phyloP scores from a whole-genome alignment of 73 alveolate species.

The Paramecium primaurelia region DNA sequence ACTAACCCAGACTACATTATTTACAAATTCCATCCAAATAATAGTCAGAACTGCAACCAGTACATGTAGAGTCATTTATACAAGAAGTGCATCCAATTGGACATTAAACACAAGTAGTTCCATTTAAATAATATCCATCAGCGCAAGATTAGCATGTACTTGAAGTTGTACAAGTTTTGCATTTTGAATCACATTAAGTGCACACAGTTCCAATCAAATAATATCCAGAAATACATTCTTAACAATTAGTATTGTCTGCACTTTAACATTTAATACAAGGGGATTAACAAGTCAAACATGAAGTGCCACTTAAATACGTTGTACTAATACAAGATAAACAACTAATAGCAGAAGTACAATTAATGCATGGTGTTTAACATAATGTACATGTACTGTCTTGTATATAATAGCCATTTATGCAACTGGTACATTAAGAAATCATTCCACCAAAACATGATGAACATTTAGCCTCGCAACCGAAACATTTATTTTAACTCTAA shows the following conservation, averaged over 20 bases:
- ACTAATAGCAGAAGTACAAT: background rate
- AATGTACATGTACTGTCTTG: background rate
- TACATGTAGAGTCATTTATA: background rate
- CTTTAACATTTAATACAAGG: constrained; percentile 41
- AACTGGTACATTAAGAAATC: background rate
- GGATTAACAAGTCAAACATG: constrained; percentile 22
- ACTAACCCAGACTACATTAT: background rate
- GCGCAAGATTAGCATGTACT: background rate
- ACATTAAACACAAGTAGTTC: background rate
- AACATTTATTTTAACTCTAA: background rate
- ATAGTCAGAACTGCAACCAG: background rate
- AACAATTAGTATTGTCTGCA: background rate
- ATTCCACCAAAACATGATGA: background rate
- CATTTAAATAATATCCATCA: constrained; percentile 12
- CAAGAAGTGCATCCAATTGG: constrained; percentile 44
- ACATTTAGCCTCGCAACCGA: background rate
- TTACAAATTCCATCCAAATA: background rate
- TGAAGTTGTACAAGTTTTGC: background rate
- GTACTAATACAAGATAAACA: background rate
- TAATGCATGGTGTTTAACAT: background rate
- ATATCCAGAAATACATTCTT: background rate
- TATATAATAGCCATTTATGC: background rate
- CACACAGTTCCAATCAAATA: background rate
- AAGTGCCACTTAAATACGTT: background rate
- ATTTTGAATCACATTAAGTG: background rate